Percentiles rank a stretch among this genome's conserved stretches.
Conservation (phyloP, 257 asterid species). For the Scutellaria baicalensis region DNA sequence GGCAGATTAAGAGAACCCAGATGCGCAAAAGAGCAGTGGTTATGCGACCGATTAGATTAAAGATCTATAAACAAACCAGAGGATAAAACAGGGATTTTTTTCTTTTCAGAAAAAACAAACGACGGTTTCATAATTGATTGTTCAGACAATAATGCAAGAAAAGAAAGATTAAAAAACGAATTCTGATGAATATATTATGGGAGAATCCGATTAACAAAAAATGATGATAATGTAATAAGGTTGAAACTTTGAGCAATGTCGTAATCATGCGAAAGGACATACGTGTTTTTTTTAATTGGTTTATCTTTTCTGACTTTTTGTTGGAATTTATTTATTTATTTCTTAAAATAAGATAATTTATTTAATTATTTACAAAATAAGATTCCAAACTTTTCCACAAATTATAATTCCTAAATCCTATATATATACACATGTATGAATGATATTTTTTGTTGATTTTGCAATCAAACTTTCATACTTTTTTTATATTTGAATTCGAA, state of each 20-base stretch:
- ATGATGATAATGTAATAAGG: not conserved
- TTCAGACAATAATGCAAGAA: slow-evolving; percentile 20
- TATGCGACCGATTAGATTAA: slow-evolving; percentile 15
- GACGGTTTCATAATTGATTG: not conserved
- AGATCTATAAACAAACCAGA: slow-evolving; percentile 7
- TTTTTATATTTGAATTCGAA: too few relatives aligned
- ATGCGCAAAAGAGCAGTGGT: slow-evolving; percentile 17
- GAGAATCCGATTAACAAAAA: not conserved
- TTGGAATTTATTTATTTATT: not conserved
- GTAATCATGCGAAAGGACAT: not conserved
- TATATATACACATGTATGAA: too few relatives aligned
- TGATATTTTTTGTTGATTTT: too few relatives aligned
- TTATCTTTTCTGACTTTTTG: not conserved
- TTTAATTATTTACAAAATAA: too few relatives aligned
- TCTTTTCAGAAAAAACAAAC: not conserved
- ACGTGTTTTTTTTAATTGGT: not conserved
- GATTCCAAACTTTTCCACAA: too few relatives aligned
- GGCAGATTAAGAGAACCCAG: slow-evolving; percentile 8
- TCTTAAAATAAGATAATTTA: too few relatives aligned
- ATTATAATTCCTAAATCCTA: too few relatives aligned
- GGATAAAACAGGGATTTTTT: not conserved
- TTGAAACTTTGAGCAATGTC: slow-evolving; percentile 8
- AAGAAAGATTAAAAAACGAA: not conserved
- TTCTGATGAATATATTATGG: not conserved
- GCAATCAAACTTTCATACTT: too few relatives aligned